These are phyloP conservation scores for Solanum chaucha DNA, from an alignment of 257 asterid species.

Conservation along the genomic window DNA sequence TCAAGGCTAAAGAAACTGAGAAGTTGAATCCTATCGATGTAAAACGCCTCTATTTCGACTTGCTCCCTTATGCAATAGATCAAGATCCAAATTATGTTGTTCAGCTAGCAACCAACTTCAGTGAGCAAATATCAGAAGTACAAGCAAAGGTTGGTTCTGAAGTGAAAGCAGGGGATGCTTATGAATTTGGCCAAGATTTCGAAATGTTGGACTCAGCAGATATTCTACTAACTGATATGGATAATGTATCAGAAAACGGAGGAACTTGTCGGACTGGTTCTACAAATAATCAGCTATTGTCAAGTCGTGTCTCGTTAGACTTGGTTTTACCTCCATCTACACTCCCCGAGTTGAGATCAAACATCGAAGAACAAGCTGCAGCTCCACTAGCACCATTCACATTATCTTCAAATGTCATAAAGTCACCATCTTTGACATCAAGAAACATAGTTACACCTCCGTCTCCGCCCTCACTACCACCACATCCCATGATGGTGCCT, in stretches of 20 bases:
- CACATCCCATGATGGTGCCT: neutral
- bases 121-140: neutral
- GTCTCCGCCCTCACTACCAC: conserved; percentile 11
- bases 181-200: neutral
- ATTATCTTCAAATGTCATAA: neutral
- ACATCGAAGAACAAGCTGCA: neutral
- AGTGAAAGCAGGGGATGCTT: conserved; percentile 1
- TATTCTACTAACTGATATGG: conserved; percentile 1
- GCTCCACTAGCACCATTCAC: neutral
- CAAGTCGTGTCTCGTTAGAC: conserved; percentile 6
- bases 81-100: conserved; percentile 28
- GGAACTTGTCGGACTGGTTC: conserved; percentile 5
- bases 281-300: neutral
- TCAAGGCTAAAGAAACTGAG: conserved; percentile 43
- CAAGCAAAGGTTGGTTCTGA: conserved; percentile 8
- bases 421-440: conserved; percentile 1
- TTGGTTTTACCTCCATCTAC: conserved; percentile 14
- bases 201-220: conserved; percentile 9
- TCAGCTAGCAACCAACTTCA: conserved; percentile 11
- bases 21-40: conserved; percentile 69
- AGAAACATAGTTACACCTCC: neutral
- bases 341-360: conserved; percentile 15
- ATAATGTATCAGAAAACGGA: neutral
- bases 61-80: conserved; percentile 41
- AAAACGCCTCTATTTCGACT: conserved; percentile 61